Evolutionary conservation across 495 filamentous ascomycete genomes (phyloP).

Genomic region (Hypoxylon fragiforme): DNA sequence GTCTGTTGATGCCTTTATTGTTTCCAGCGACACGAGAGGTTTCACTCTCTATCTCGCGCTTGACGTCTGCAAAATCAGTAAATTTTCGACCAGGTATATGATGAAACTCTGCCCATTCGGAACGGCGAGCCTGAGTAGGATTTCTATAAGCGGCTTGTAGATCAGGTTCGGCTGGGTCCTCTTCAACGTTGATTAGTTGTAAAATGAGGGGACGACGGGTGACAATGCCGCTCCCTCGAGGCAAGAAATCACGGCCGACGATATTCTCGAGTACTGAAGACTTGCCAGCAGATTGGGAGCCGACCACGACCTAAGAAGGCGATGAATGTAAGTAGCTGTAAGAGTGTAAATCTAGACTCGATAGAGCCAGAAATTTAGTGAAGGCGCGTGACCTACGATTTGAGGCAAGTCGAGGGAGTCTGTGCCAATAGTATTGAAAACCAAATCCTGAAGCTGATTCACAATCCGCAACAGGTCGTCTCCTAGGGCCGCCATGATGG

Average conservation of each 20-base stretch:
- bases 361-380: not conserved
- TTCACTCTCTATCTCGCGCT: conserved; percentile 96
- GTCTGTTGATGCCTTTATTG: conserved; percentile 98
- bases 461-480: conserved; percentile 91
- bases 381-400: conserved; percentile 70
- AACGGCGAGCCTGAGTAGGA: conserved; percentile 48
- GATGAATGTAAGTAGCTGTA: conserved; percentile 21
- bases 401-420: conserved; percentile 97
- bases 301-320: conserved; percentile 86
- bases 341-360: not conserved
- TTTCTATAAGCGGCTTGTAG: conserved; percentile 56
- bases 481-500: conserved; percentile 67
- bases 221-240: conserved; percentile 94
- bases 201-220: conserved; percentile 92
- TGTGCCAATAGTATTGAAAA: conserved; percentile 99
- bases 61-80: conserved; percentile 88
- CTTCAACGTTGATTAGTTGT: conserved; percentile 96
- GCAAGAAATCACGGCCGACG: conserved; percentile 95
- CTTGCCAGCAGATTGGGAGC: conserved; percentile 97
- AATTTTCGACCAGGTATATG: conserved; percentile 89
- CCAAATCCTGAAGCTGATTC: conserved; percentile 96
- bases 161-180: conserved; percentile 72
- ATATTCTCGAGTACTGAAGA: conserved; percentile 99
- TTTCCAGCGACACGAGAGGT: conserved; percentile 92
- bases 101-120: conserved; percentile 97